Conservation (phyloP, 768 basidiomycete genomes). For the Pisolithus microcarpus region DNA sequence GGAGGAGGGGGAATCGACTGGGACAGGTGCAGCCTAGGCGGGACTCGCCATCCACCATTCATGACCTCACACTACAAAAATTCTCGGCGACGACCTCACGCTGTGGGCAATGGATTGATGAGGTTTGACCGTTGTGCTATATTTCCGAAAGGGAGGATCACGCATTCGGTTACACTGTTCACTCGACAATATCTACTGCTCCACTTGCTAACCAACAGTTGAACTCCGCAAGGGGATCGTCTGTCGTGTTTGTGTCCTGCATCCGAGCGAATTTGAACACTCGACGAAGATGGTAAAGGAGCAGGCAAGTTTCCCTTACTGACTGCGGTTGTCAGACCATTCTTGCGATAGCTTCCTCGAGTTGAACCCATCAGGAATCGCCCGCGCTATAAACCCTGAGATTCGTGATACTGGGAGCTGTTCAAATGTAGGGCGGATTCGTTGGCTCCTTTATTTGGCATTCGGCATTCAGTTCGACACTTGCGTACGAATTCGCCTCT, state of each 20-base stretch:
- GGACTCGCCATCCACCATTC: background rate
- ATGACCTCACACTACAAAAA: background rate
- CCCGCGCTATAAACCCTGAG: conserved; percentile 13
- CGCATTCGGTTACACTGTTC: background rate
- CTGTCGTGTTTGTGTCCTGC: background rate
- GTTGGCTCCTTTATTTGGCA: background rate
- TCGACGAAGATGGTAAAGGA: background rate
- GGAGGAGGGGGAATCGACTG: background rate
- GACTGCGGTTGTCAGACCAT: background rate
- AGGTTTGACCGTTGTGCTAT: background rate
- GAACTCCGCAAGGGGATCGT: conserved; percentile 57
- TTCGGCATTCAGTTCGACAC: background rate
- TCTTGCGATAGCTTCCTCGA: background rate
- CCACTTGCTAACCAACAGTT: conserved; percentile 66
- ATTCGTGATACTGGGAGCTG: conserved; percentile 21
- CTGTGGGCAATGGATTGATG: no score
- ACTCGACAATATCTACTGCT: conserved; percentile 46
- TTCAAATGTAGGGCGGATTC: conserved; percentile 4
- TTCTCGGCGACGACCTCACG: no score
- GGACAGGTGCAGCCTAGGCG: background rate
- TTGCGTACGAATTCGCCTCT: background rate
- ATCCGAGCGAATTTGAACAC: background rate
- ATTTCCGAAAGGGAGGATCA: background rate
- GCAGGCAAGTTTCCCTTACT: background rate
- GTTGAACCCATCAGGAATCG: background rate